These are phyloP conservation scores for Babesia ovis DNA, from an alignment of 169 alveolate genomes.

Conservation along the genomic window DNA sequence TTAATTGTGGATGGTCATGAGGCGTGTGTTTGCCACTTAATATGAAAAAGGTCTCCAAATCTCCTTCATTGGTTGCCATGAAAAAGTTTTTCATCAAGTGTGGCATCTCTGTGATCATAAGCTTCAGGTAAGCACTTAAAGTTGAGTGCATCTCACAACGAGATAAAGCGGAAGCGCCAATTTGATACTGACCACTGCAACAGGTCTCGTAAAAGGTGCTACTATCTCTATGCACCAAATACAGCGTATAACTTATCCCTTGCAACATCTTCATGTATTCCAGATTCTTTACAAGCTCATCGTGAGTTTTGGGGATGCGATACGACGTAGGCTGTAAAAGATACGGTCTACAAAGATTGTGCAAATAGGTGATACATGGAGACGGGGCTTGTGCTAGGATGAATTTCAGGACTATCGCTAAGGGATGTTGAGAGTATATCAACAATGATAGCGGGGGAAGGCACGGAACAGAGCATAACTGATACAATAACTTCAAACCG, in stretches of 20 bases:
- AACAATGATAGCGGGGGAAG: constrained; percentile 59
- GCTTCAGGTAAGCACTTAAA: constrained; percentile 18
- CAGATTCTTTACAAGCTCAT: neutral
- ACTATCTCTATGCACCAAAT: constrained; percentile 38
- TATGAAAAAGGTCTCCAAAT: constrained; percentile 18
- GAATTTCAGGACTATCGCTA: constrained; percentile 41
- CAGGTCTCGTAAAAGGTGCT: constrained; percentile 28
- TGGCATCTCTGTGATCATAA: constrained; percentile 28
- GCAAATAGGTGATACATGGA: constrained; percentile 52
- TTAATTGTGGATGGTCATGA: constrained; percentile 66
- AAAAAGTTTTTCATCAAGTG: constrained; percentile 16
- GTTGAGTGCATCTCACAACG: constrained; percentile 60
- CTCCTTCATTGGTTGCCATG: constrained; percentile 8
- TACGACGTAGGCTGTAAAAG: neutral
- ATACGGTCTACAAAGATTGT: constrained; percentile 37
- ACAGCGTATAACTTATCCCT: constrained; percentile 34
- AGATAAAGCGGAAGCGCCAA: constrained; percentile 30
- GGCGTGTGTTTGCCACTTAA: constrained; percentile 37
- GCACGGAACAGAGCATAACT: constrained; percentile 63
- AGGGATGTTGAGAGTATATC: constrained; percentile 63
- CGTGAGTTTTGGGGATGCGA: neutral
- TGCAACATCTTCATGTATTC: constrained; percentile 42
- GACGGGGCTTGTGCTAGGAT: constrained; percentile 37
- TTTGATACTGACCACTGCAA: constrained; percentile 52
- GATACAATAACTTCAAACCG: constrained; percentile 51